Evolutionary conservation across 164 flowering plant genomes (phyloP).

Genomic region (Malania oleifera): DNA sequence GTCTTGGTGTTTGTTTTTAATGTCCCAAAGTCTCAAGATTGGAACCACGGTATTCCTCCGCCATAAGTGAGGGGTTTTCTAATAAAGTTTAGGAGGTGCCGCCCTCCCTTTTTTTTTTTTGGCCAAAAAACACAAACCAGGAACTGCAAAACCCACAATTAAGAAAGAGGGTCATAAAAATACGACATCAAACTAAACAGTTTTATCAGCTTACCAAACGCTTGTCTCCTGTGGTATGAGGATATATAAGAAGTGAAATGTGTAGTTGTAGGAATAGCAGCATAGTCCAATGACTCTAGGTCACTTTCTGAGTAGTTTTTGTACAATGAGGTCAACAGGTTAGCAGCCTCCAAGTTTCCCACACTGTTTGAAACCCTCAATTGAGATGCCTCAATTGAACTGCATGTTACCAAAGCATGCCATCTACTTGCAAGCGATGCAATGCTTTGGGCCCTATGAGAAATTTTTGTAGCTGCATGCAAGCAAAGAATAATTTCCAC

Average conservation of each 20-base stretch:
- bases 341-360: conserved; percentile 25
- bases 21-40: no score
- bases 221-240: conserved; percentile 72
- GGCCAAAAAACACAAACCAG: no score
- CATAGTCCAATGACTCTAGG: conserved; percentile 61
- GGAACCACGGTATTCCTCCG: no score
- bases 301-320: conserved; percentile 66
- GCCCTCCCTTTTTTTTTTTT: no score
- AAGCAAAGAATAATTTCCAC: not conserved
- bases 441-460: conserved; percentile 3
- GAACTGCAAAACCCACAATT: no score
- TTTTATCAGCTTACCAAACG: conserved; percentile 55
- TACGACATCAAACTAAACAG: not conserved
- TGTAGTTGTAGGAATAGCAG: conserved; percentile 29
- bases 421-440: conserved; percentile 7
- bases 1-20: no score
- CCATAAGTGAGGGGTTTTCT: no score
- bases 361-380: not conserved
- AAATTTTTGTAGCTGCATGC: conserved; percentile 7
- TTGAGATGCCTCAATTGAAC: not conserved
- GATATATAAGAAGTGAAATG: conserved; percentile 56
- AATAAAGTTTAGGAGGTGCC: no score
- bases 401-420: conserved; percentile 1
- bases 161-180: no score
- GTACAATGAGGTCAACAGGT: conserved; percentile 16